Evolutionary conservation across 306 rosid genomes (phyloP).

Genomic region (Datisca glomerata): DNA sequence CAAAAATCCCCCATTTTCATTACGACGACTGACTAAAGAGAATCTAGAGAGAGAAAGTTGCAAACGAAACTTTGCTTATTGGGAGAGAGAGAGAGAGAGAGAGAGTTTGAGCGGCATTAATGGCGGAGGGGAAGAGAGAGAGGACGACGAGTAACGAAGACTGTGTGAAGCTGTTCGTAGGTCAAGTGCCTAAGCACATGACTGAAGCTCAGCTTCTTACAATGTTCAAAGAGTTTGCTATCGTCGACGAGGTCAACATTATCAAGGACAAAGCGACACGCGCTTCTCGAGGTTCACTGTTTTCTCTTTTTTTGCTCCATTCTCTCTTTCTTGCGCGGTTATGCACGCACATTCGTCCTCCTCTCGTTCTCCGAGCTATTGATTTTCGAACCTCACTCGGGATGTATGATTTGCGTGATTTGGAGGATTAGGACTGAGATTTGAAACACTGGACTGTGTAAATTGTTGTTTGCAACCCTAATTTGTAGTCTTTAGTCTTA

Average conservation of each 20-base stretch:
- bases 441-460: neutral
- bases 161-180: constrained; percentile 93
- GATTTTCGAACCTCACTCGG: constrained; percentile 1
- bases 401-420: constrained; percentile 8
- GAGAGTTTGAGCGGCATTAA: constrained; percentile 26
- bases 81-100: constrained; percentile 8
- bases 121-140: constrained; percentile 93
- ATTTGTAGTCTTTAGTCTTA: constrained; percentile 7
- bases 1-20: constrained; percentile 25
- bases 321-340: constrained; percentile 3
- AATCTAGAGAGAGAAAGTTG: constrained; percentile 17
- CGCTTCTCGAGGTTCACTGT: constrained; percentile 64
- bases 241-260: constrained; percentile 96
- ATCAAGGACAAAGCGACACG: constrained; percentile 92
- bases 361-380: neutral
- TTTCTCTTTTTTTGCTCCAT: neutral
- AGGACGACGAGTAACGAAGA: constrained; percentile 54
- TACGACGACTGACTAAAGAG: constrained; percentile 24
- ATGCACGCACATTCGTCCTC: constrained; percentile 4
- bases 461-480: constrained; percentile 21
- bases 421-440: constrained; percentile 4
- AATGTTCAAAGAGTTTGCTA: constrained; percentile 82
- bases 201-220: constrained; percentile 70
- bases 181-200: constrained; percentile 97
- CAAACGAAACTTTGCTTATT: too few relatives aligned